Evolutionary conservation across 139 green algal species (phyloP), one percentile per base, ranked within the genome.

Genomic region (Coccomyxa sp.): DNA sequence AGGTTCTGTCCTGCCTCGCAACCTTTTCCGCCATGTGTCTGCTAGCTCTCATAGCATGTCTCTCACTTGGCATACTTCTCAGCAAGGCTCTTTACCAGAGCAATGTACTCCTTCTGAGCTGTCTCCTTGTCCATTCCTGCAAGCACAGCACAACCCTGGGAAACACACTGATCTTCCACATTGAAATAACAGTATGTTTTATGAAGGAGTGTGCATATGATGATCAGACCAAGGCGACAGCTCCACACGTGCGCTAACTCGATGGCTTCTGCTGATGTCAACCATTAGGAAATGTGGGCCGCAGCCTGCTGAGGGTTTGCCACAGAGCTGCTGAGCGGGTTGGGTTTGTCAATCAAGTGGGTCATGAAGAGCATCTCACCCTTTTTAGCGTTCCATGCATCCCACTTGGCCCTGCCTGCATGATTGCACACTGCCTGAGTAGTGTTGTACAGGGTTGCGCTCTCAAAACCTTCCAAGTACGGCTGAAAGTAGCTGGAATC

Each of bases 381-480:
- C 77, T 94, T 94, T 55, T 89, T 85, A 36, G 55, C 81, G 41
- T 88, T 84, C 91, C 91, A 95, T 0, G 88, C 85, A 41, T 87
- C 86, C 91, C 91, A 95, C 85, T 95, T 95, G 40, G 81, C 83
- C 31, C 84, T 78, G 29, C 91, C 82, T 78, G 73, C 69, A 40
- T 18, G 14, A 34, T 14, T 29, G n/a, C 64, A 71, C n/a, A 16
- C 29, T 71, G n/a, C 2, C 5, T 12, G 27, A 31, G 2, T 6
- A 31, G 50, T 31, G 50, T 18, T 4, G 18, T 31, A 64, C 18
- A 64, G 18, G 5, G 22, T 22, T 64, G 18, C 5, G 1, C 50
- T 64, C 22, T 7, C 27, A 64, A 31, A 18, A 64, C 18, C 50
- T 64, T 64, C 18, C 50, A 58, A 58, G 14, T 58, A 10, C 44